These are phyloP conservation scores for Fusarium sp. DNA, from an alignment of 2,329 filamentous ascomycete genomes.

Conservation along the genomic window DNA sequence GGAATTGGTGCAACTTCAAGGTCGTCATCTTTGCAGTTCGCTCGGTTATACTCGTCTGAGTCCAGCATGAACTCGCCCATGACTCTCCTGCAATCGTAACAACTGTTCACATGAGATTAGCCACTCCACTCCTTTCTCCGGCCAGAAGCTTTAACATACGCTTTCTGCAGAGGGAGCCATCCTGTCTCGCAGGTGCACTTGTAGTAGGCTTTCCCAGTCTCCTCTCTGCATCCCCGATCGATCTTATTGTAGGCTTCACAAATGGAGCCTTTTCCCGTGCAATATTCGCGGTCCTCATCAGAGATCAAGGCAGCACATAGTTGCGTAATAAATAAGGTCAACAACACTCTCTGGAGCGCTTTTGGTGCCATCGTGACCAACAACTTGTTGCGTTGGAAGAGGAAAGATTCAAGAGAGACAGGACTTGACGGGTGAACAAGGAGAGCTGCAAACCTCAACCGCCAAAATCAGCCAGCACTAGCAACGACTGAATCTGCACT, in stretches of 20 bases:
- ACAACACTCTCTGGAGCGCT: neutral
- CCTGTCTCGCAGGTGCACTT: constrained; percentile 30
- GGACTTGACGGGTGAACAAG: neutral
- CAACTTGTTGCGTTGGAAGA: neutral
- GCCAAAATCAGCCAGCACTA: neutral
- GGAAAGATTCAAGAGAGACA: neutral
- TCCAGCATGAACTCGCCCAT: constrained; percentile 15
- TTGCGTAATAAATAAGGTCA: constrained; percentile 13
- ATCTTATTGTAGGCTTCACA: constrained; percentile 23
- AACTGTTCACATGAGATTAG: constrained; percentile 8
- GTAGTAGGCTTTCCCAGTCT: constrained; percentile 19
- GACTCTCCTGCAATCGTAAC: constrained; percentile 15
- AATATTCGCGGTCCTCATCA: constrained; percentile 28
- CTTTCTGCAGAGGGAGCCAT: constrained; percentile 21
- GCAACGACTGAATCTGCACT: neutral
- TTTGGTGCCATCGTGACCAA: neutral
- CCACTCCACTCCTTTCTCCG: neutral
- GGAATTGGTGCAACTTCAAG: constrained; percentile 16
- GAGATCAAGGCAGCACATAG: constrained; percentile 10
- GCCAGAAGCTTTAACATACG: constrained; percentile 13
- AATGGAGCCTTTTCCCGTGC: constrained; percentile 30
- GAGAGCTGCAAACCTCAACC: neutral
- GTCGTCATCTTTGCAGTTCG: constrained; percentile 11
- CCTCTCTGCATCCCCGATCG: constrained; percentile 20
- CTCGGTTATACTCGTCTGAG: neutral